Percentiles rank a stretch among this genome's conserved stretches.
Conservation (phyloP, 352 stramenopile species). For the Phytophthora boehmeriae region DNA sequence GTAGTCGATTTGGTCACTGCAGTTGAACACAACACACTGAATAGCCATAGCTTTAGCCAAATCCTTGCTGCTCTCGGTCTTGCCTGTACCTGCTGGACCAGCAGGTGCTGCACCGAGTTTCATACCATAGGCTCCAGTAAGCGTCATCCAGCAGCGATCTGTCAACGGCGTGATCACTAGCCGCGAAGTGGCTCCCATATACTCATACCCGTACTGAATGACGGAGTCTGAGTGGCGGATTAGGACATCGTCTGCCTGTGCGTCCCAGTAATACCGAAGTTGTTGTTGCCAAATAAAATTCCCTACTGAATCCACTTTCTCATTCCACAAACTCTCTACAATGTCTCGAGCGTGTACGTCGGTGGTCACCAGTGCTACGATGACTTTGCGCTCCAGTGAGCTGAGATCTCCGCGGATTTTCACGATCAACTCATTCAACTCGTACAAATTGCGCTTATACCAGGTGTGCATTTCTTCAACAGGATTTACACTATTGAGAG, state of each 20-base stretch:
- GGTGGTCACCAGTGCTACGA: constrained; percentile 93
- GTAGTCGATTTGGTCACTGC: constrained; percentile 95
- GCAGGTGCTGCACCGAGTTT: constrained; percentile 93
- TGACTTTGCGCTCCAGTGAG: constrained; percentile 91
- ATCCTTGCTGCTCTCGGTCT: constrained; percentile 97
- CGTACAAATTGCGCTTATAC: constrained; percentile 77
- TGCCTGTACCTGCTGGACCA: constrained; percentile 94
- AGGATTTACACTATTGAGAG: constrained; percentile 45
- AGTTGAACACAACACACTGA: constrained; percentile 97
- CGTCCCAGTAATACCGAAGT: constrained; percentile 94
- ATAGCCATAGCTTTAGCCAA: constrained; percentile 94
- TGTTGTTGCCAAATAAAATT: constrained; percentile 97
- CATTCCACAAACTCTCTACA: constrained; percentile 71
- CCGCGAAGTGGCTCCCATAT: constrained; percentile 92
- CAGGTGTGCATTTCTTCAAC: constrained; percentile 68
- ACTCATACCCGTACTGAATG: constrained; percentile 95
- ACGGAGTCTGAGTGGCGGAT: constrained; percentile 89
- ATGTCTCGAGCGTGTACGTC: constrained; percentile 94
- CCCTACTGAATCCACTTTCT: constrained; percentile 65
- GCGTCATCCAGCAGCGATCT: constrained; percentile 96
- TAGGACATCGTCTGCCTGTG: constrained; percentile 86
- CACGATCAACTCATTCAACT: constrained; percentile 92
- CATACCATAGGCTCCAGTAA: constrained; percentile 94
- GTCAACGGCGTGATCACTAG: constrained; percentile 90
- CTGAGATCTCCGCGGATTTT: constrained; percentile 92